Conservation (phyloP, 176 grass and related monocot species). For the sorghum (Sorghum bicolor) region DNA sequence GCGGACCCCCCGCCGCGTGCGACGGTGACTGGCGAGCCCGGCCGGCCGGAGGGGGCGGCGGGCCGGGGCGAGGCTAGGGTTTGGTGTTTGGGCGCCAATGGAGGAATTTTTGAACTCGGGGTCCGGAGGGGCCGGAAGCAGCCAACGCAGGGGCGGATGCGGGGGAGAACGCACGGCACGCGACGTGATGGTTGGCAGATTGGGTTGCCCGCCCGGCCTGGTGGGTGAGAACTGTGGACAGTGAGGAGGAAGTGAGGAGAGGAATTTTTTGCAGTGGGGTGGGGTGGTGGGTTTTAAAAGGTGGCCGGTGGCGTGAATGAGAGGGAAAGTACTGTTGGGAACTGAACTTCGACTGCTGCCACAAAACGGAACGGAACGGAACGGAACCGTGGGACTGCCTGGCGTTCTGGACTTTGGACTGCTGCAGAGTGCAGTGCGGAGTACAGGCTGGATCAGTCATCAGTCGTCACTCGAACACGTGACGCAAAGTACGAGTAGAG, state of each 20-base stretch:
- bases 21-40: not conserved
- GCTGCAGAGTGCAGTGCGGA: not conserved
- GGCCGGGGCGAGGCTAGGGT: conserved; percentile 29
- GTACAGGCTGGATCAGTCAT: not conserved
- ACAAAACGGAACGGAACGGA: not conserved
- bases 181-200: not conserved
- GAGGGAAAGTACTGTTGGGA: conserved; percentile 6
- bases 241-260: not conserved
- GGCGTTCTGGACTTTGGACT: not conserved
- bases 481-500: not conserved
- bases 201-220: not conserved
- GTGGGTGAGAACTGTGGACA: not conserved
- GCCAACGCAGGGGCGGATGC: not conserved
- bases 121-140: not conserved
- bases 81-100: conserved; percentile 38
- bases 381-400: not conserved
- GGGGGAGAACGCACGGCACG: not conserved
- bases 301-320: not conserved
- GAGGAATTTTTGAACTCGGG: conserved; percentile 46
- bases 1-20: not conserved
- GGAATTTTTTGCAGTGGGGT: not conserved
- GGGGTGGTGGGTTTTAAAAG: not conserved
- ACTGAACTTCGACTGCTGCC: not conserved
- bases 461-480: not conserved
- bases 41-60: not conserved